A percentile compares a stretch with the other conserved stretches of the same genome.
phyloP scores from a whole-genome alignment of 192 early-diverging fungal species.

The Bifiguratus adelaidae region DNA sequence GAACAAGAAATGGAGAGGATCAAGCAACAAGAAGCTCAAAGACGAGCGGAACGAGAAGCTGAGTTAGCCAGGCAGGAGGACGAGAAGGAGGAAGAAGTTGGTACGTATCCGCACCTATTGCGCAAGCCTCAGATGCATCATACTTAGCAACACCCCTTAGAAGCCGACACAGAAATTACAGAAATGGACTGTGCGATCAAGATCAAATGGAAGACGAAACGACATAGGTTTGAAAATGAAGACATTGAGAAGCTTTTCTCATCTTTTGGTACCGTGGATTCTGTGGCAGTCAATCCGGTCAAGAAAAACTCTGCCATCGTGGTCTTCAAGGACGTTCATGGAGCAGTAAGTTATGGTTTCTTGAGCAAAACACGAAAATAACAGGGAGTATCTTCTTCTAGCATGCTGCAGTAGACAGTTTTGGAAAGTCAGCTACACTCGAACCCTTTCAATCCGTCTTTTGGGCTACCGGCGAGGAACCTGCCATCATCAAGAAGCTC shows the following conservation, averaged over 20 bases:
- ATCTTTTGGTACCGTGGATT: conserved; percentile 26
- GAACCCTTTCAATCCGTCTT: conserved; percentile 21
- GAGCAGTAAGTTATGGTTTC: conserved; percentile 26
- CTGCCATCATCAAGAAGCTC: conserved; percentile 18
- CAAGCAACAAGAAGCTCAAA: not conserved
- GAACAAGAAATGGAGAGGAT: conserved; percentile 8
- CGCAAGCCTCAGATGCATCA: no score
- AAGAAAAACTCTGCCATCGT: conserved; percentile 27
- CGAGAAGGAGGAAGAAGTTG: conserved; percentile 3
- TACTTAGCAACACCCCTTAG: not conserved
- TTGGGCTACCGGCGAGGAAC: conserved; percentile 32
- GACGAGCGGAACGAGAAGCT: conserved; percentile 2
- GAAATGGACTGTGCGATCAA: conserved; percentile 31
- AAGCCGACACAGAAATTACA: conserved; percentile 9
- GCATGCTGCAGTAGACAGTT: conserved; percentile 26
- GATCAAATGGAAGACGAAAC: conserved; percentile 40
- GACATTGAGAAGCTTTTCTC: conserved; percentile 17
- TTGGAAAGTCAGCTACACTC: conserved; percentile 15
- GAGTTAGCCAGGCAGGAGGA: not conserved
- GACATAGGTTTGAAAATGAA: conserved; percentile 16
- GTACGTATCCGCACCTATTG: not conserved
- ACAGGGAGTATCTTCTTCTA: not conserved
- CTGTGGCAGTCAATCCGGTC: conserved; percentile 23
- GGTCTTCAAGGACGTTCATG: conserved; percentile 29
- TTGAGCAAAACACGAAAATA: not conserved